Base-by-base conservation (phyloP, 2,329 filamentous ascomycete genomes). In the Alternaria consortialis region DNA sequence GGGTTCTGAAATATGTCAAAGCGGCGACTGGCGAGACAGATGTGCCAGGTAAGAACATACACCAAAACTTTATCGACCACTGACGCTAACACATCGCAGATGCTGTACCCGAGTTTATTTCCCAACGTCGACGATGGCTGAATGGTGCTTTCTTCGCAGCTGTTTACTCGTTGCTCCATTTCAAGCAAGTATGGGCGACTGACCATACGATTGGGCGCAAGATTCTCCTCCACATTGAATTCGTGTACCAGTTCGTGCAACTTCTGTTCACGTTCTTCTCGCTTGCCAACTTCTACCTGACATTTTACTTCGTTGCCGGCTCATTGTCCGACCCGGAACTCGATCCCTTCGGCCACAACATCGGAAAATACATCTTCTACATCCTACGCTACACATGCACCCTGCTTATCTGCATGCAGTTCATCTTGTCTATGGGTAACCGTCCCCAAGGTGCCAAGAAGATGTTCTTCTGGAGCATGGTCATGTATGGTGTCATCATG, bases 121-220 rank as follows among this genome's bases (percentile, higher is more conserved):
- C 94, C 0, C 95, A 99, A 76, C 91, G 95, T 74, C 89, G 95
- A 76, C 88, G 95, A 79, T 99, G 95, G 95, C 89, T 99, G 64
- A 99, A 99, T 77, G 95, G 95, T 75, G 95, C 95, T 68, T 99
- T 99, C 84, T 99, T 99, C 77, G 96, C 95, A 0, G 95, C 95
- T 43, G 94, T 98, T 53, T 99, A 98, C 84, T 98, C 94, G 2
- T 88, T 98, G 3, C 91, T 97, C 42, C 95, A 99, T 80, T 97
- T 94, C 79, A 90, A 87, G 70, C 96, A 99, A 80, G 90, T 99
- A 74, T 97, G 94, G 91, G 81, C 82, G 25, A 99, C 95, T 0
- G 95, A 98, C 77, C 95, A 99, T 80, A 95, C 93, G 1, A 74
- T 98, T 23, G 86, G 89, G 37, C 91, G 95, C 69, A 99, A 99